phyloP scores from a whole-genome alignment of 1,139 yeast species.

The Trichomonascaceae sp. region DNA sequence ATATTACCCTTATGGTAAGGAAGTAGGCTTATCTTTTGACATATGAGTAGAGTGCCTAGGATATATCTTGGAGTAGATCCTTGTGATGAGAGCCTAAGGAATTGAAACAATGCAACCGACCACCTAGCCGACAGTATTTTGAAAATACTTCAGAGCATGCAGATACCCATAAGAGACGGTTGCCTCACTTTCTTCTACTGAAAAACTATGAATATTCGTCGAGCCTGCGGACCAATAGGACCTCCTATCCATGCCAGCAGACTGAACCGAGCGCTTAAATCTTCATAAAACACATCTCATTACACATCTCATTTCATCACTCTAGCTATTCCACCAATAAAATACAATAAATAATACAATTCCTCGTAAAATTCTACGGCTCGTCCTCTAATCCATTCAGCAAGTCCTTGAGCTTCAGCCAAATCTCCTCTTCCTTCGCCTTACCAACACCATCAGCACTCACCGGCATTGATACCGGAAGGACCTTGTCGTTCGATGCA shows the following conservation, averaged over 20 bases:
- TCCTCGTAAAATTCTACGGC: neutral
- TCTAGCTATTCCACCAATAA: neutral
- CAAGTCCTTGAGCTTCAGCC: slow-evolving; percentile 23
- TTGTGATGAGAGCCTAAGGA: too few relatives aligned
- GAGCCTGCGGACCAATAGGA: too few relatives aligned
- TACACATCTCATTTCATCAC: neutral
- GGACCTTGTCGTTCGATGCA: slow-evolving; percentile 35
- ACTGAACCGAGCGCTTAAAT: neutral
- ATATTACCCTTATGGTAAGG: too few relatives aligned
- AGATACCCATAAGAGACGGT: neutral
- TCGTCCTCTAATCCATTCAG: slow-evolving; percentile 1
- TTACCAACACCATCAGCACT: slow-evolving; percentile 34
- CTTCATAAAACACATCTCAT: neutral
- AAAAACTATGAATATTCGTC: too few relatives aligned
- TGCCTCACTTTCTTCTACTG: too few relatives aligned
- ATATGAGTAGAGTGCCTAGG: too few relatives aligned
- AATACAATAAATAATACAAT: neutral
- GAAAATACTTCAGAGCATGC: too few relatives aligned
- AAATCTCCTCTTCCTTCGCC: slow-evolving; percentile 30
- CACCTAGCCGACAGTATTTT: too few relatives aligned
- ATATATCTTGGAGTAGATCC: too few relatives aligned
- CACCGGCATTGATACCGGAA: slow-evolving; percentile 32
- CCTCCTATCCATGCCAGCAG: neutral
- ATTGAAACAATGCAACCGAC: too few relatives aligned
- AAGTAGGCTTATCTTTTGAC: too few relatives aligned